phyloP scores from a whole-genome alignment of 1,284 basidiomycete species.

The Uromyces viciae-fabae region DNA sequence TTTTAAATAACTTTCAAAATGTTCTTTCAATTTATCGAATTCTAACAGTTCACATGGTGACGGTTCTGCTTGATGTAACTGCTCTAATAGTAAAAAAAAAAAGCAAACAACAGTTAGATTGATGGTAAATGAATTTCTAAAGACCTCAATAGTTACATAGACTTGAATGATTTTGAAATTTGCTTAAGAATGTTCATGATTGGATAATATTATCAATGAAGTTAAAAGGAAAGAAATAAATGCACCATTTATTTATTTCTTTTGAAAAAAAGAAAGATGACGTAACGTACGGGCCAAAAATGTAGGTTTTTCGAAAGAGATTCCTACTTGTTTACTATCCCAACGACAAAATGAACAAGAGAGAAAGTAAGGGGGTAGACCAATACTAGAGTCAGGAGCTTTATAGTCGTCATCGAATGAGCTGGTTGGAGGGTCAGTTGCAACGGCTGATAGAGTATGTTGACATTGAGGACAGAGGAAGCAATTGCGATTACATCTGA shows the following conservation, averaged over 20 bases:
- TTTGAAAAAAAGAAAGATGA: background rate
- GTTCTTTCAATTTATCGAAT: constrained; percentile 86
- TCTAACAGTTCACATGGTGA: constrained; percentile 77
- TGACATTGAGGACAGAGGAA: constrained; percentile 90
- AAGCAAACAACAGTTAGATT: background rate
- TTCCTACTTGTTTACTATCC: constrained; percentile 84
- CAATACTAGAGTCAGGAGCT: constrained; percentile 57
- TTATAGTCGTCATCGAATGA: constrained; percentile 59
- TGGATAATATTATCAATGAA: too few species aligned
- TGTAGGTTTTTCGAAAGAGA: constrained; percentile 92
- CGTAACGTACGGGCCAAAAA: constrained; percentile 63
- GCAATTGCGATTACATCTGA: constrained; percentile 92
- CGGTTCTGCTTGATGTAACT: constrained; percentile 80
- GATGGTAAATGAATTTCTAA: background rate
- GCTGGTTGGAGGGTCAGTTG: constrained; percentile 70
- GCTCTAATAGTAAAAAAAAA: constrained; percentile 69
- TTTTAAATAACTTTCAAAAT: constrained; percentile 75
- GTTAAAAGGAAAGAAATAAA: too few species aligned
- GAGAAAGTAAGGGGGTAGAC: constrained; percentile 82
- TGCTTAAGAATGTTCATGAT: too few species aligned
- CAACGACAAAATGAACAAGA: constrained; percentile 89
- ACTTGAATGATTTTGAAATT: too few species aligned
- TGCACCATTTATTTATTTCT: constrained; percentile 3
- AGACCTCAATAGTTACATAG: too few species aligned
- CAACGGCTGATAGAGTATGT: constrained; percentile 79